These are phyloP conservation scores for Candida tropicalis DNA, from an alignment of 1,139 yeast genomes.

Conservation along the genomic window DNA sequence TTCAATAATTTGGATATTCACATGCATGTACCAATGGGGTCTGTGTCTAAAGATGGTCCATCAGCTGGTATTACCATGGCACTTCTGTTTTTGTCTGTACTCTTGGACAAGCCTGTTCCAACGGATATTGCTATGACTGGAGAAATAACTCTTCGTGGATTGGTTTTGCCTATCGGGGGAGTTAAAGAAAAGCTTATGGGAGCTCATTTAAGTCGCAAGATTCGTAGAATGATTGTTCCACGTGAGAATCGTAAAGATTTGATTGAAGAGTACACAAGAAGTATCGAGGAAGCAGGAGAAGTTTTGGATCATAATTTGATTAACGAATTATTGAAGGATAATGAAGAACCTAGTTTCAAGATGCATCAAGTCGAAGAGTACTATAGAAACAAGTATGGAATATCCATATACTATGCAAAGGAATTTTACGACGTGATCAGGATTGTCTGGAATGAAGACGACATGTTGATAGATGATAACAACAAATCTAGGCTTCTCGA, in stretches of 20 bases:
- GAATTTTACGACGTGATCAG: slow-evolving; percentile 78
- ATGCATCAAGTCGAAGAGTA: slow-evolving; percentile 49
- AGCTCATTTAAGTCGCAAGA: slow-evolving; percentile 66
- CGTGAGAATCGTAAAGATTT: slow-evolving; percentile 70
- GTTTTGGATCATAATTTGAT: slow-evolving; percentile 23
- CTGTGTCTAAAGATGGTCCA: slow-evolving; percentile 89
- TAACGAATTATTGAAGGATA: slow-evolving; percentile 42
- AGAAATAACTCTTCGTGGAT: slow-evolving; percentile 84
- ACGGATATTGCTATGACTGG: slow-evolving; percentile 88
- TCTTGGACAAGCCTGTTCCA: slow-evolving; percentile 69
- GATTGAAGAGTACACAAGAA: slow-evolving; percentile 54
- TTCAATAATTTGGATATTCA: slow-evolving; percentile 67
- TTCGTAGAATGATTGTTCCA: slow-evolving; percentile 67
- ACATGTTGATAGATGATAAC: slow-evolving; percentile 34
- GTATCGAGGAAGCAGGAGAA: slow-evolving; percentile 33
- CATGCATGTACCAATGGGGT: slow-evolving; percentile 89
- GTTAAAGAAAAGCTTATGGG: slow-evolving; percentile 82
- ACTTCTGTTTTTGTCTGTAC: slow-evolving; percentile 70
- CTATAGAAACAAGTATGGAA: slow-evolving; percentile 52
- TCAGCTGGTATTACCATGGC: slow-evolving; percentile 94
- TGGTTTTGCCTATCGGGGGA: slow-evolving; percentile 89
- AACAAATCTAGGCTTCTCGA: slow-evolving; percentile 38
- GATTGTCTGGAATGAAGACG: slow-evolving; percentile 64
- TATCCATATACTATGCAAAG: slow-evolving; percentile 64
- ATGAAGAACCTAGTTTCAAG: slow-evolving; percentile 30